These are phyloP conservation scores for Nemania diffusa DNA, from an alignment of 2,329 filamentous ascomycete genomes.

Conservation along the genomic window DNA sequence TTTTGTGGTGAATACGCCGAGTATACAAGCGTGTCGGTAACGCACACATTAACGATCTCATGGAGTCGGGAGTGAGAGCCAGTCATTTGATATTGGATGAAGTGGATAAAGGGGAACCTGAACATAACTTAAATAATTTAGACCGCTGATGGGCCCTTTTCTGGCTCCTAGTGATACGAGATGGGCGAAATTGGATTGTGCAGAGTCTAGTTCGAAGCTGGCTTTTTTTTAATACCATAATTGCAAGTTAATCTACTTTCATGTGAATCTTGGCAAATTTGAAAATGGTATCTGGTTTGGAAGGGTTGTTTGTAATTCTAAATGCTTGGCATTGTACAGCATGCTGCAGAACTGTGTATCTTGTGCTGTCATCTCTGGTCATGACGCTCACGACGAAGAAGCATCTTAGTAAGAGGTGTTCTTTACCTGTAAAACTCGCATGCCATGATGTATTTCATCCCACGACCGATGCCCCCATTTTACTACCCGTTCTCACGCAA, in stretches of 20 bases:
- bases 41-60: conserved; percentile 6
- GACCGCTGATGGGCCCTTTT: not conserved
- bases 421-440: not conserved
- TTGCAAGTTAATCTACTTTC: not conserved
- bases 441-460: not conserved
- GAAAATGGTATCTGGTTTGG: not conserved
- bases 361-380: conserved; percentile 2
- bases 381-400: not conserved
- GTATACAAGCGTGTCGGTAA: conserved; percentile 21
- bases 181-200: not conserved
- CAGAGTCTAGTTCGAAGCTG: not conserved
- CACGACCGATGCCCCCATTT: conserved; percentile 2
- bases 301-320: conserved; percentile 18
- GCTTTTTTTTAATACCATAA: not conserved
- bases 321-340: conserved; percentile 8
- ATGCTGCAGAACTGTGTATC: conserved; percentile 18
- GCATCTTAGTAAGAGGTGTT: not conserved
- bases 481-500: conserved; percentile 4
- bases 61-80: not conserved
- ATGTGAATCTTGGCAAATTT: not conserved
- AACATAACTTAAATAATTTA: not conserved
- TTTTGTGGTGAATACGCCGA: conserved; percentile 22
- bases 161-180: not conserved
- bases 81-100: not conserved
- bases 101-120: not conserved